A percentile compares a stretch with the other conserved stretches of the same genome.
phyloP scores from a whole-genome alignment of 2,329 filamentous ascomycete genomes.

The Apiospora pterosperma region DNA sequence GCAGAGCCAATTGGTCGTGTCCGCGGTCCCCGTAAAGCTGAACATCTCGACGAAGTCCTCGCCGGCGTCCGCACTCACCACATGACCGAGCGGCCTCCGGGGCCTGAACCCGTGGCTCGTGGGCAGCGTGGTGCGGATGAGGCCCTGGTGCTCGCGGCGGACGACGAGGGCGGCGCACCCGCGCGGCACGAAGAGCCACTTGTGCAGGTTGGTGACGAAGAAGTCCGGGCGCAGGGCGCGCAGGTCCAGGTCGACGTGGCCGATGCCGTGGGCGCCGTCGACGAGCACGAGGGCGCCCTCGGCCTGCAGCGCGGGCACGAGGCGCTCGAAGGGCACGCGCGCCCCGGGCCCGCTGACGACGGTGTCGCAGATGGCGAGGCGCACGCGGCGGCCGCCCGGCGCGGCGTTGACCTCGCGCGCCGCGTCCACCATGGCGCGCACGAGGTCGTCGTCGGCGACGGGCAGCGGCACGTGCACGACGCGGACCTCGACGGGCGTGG shows the following conservation, averaged over 20 bases:
- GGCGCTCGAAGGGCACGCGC: slow-evolving; percentile 59
- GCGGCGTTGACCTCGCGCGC: slow-evolving; percentile 30
- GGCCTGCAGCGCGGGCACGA: slow-evolving; percentile 52
- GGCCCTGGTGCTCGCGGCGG: slow-evolving; percentile 52
- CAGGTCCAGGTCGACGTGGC: slow-evolving; percentile 60
- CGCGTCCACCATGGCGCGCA: slow-evolving; percentile 46
- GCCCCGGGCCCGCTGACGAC: slow-evolving; percentile 62
- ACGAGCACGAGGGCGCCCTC: slow-evolving; percentile 56
- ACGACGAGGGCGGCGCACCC: slow-evolving; percentile 63
- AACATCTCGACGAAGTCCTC: slow-evolving; percentile 30
- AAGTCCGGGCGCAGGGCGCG: slow-evolving; percentile 58
- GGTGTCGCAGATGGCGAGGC: slow-evolving; percentile 62
- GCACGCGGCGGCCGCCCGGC: slow-evolving; percentile 43
- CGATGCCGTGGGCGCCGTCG: slow-evolving; percentile 64
- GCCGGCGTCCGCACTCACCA: neutral
- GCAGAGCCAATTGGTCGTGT: slow-evolving; percentile 57
- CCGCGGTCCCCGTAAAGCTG: slow-evolving; percentile 43
- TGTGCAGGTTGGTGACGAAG: slow-evolving; percentile 64
- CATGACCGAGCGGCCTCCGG: neutral
- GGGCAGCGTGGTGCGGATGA: slow-evolving; percentile 61
- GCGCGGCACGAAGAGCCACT: slow-evolving; percentile 66
- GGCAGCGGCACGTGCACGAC: slow-evolving; percentile 53
- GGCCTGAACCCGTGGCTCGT: slow-evolving; percentile 60
- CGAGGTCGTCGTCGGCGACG: slow-evolving; percentile 50
- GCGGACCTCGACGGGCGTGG: slow-evolving; percentile 35